Base-by-base conservation (phyloP, 306 rosid genomes). In the Trifolium subterraneum region DNA sequence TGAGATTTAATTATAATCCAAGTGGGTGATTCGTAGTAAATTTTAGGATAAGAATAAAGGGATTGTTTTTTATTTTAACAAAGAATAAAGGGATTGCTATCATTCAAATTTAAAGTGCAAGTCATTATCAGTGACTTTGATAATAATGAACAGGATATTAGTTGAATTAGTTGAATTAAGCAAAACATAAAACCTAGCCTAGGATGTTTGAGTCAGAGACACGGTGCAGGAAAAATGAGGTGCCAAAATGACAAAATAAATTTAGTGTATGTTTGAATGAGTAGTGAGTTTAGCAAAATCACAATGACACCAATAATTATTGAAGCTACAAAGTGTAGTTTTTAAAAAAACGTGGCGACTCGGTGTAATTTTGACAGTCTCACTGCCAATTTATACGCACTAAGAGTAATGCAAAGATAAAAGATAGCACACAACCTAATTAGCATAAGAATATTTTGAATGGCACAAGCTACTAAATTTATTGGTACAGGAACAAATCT, bases 391-490 rank as follows among this genome's bases (percentile, higher is more conserved):
- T 7, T 36, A 36, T 8, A 36, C 39, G 10, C 39, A n/a, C 20
- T 52, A 3, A 8, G 11, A 52, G 15, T 20, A 10, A 25, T 9
- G 60, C 31, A 54, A 19, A 19, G 23, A 20, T 25, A 54, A 23
- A 3, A 12, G 8, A 23, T 55, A 55, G 13, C 63, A 56, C 18
- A 35, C 2, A 6, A 20, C 36, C 20, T 2, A 48, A 66, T 23
- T 13, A 23, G 1, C 54, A 36, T 36, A 7, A 5, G 7, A 29
- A 65, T 36, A 64, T 41, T 22, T 42, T 22, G 5, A 42, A 65
- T 41, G 36, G 75, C 51, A 48, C 45, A 72, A 52, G 61, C 80
- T 11, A 10, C 41, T 8, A 35, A 9, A 4, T 62, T 18, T 63
- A 20, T 18, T 10, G 4, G 47, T 62, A 4, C 69, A 10, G 3